Conservation (phyloP, 139 green algal species). For the Chlamydomonas incerta region DNA sequence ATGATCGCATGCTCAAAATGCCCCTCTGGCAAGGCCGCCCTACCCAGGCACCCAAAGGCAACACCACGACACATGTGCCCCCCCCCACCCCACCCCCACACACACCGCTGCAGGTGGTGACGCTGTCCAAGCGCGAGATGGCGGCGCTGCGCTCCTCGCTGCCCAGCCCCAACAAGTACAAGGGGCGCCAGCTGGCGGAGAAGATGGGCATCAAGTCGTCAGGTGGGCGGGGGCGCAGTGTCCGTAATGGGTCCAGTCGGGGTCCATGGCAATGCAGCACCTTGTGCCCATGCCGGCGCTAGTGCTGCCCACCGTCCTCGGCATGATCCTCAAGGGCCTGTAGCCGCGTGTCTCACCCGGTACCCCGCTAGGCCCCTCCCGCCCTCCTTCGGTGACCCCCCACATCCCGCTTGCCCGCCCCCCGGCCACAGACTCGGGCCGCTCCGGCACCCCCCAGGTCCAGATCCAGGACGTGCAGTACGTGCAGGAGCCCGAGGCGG, state of each 20-base stretch:
- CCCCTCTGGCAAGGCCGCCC: no score
- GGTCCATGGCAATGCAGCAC: no score
- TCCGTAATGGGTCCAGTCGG: no score
- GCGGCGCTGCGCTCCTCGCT: conserved; percentile 51
- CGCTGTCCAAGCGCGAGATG: conserved; percentile 45
- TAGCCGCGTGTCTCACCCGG: no score
- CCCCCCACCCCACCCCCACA: no score
- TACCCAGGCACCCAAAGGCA: no score
- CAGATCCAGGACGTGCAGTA: conserved; percentile 40
- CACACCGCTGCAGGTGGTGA: conserved; percentile 18
- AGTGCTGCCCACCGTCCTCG: no score
- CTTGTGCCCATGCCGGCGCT: no score
- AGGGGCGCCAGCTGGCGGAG: conserved; percentile 46
- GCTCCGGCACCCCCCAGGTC: not conserved
- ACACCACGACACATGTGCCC: no score
- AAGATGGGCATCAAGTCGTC: conserved; percentile 54
- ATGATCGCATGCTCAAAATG: no score
- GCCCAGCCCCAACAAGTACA: conserved; percentile 59
- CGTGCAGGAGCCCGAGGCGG: not conserved
- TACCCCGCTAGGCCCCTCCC: not conserved
- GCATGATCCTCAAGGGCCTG: no score
- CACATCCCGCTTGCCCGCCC: not conserved
- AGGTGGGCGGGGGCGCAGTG: not conserved
- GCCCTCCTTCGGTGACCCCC: no score
- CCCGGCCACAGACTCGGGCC: not conserved